Evolutionary conservation across 1,284 basidiomycete genomes (phyloP).

Genomic region (Volvariella surrecta): DNA sequence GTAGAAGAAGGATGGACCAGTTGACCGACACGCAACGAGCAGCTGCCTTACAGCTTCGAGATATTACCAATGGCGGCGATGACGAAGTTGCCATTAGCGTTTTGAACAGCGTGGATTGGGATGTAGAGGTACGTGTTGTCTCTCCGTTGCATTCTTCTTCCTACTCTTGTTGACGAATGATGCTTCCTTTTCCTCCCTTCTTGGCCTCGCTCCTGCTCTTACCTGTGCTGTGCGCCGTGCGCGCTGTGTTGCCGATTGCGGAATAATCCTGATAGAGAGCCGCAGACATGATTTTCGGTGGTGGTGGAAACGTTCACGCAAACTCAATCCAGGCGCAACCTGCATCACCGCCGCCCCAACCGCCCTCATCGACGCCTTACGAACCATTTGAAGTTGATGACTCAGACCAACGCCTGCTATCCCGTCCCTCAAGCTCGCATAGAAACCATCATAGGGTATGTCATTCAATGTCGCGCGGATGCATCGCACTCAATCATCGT

Average conservation of each 20-base stretch:
- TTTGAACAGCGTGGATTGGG: constrained; percentile 57
- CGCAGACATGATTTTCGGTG: constrained; percentile 51
- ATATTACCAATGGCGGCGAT: constrained; percentile 49
- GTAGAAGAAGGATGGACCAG: constrained; percentile 17
- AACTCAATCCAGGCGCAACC: neutral
- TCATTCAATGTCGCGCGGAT: neutral
- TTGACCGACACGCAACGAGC: constrained; percentile 36
- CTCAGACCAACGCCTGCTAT: constrained; percentile 28
- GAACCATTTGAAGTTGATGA: constrained; percentile 48
- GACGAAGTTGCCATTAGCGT: constrained; percentile 49
- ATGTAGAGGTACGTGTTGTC: constrained; percentile 42
- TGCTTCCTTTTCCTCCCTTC: constrained; percentile 5
- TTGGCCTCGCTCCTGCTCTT: neutral
- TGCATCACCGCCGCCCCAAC: constrained; percentile 7
- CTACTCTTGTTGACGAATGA: neutral
- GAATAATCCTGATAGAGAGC: constrained; percentile 28
- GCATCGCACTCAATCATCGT: neutral
- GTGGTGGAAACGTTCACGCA: no score
- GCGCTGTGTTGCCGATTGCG: no score
- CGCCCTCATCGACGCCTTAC: constrained; percentile 13
- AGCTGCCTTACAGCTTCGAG: constrained; percentile 43
- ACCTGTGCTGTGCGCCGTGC: no score
- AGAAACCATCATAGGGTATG: neutral
- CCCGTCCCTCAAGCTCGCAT: constrained; percentile 10
- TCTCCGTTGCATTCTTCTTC: neutral